phyloP scores from a whole-genome alignment of 2,329 filamentous ascomycete genomes.

The Alternaria alternata region DNA sequence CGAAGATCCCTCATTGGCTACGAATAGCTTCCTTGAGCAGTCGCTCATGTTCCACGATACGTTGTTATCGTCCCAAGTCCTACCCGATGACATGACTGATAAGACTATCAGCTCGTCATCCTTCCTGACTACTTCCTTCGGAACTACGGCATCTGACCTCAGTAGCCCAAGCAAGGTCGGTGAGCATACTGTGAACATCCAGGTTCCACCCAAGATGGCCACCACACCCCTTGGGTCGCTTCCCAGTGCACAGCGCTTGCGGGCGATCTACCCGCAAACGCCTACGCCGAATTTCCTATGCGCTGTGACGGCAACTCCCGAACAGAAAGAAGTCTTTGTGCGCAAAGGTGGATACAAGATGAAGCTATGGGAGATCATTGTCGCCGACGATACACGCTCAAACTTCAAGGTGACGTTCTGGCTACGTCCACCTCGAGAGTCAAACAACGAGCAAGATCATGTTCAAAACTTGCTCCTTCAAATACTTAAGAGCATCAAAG shows the following conservation, averaged over 20 bases:
- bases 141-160: slow-evolving; percentile 38
- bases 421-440: slow-evolving; percentile 60
- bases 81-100: slow-evolving; percentile 30
- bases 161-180: slow-evolving; percentile 33
- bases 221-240: slow-evolving; percentile 74
- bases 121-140: slow-evolving; percentile 49
- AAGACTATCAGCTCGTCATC: slow-evolving; percentile 44
- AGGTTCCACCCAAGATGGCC: slow-evolving; percentile 40
- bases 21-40: slow-evolving; percentile 72
- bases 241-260: slow-evolving; percentile 71
- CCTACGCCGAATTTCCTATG: slow-evolving; percentile 84
- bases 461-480: slow-evolving; percentile 49
- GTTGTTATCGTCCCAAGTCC: slow-evolving; percentile 67
- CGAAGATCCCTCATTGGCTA: slow-evolving; percentile 23
- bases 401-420: slow-evolving; percentile 88
- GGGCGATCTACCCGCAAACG: slow-evolving; percentile 77
- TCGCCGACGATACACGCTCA: slow-evolving; percentile 84
- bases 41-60: slow-evolving; percentile 76
- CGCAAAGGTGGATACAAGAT: slow-evolving; percentile 65
- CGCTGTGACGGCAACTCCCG: slow-evolving; percentile 75
- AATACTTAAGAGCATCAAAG: slow-evolving; percentile 61
- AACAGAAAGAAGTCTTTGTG: slow-evolving; percentile 73
- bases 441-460: slow-evolving; percentile 22
- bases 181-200: slow-evolving; percentile 13
- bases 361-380: slow-evolving; percentile 51